Conservation (phyloP, 176 grass and related monocot genomes). For the Dendrocalamus sinicus region DNA sequence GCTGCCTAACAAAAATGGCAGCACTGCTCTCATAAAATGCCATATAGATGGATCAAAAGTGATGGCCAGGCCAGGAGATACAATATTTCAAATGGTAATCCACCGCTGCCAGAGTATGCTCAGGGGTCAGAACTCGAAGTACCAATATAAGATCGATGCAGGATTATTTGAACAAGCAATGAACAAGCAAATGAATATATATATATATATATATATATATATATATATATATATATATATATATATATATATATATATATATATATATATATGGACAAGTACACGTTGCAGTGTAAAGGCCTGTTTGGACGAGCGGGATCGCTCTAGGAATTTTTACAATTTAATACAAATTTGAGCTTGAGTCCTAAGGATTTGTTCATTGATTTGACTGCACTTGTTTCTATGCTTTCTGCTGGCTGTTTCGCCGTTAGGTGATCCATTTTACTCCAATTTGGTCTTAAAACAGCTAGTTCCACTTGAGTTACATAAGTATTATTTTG, state of each 20-base stretch:
- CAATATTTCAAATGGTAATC: not conserved
- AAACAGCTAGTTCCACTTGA: not conserved
- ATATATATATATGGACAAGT: not conserved
- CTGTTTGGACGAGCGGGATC: too few species aligned
- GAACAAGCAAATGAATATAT: not conserved
- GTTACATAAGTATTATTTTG: not conserved
- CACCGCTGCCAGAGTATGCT: not conserved
- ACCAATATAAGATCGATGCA: not conserved
- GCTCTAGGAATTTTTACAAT: too few species aligned
- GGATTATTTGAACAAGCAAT: not conserved
- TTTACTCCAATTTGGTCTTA: not conserved
- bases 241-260: too few species aligned
- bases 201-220: too few species aligned
- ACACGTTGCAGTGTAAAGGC: not conserved
- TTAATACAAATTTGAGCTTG: too few species aligned
- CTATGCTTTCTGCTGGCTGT: not conserved
- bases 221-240: too few species aligned
- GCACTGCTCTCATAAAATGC: conserved; percentile 41
- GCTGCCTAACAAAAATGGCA: conserved; percentile 37
- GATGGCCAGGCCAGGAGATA: not conserved
- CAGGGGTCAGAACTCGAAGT: not conserved
- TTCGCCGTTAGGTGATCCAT: not conserved
- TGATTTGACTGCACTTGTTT: not conserved
- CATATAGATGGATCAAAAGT: conserved; percentile 10
- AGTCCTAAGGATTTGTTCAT: too few species aligned